Evolutionary conservation across 768 basidiomycete genomes (phyloP).

Genomic region (Suillus discolor): DNA sequence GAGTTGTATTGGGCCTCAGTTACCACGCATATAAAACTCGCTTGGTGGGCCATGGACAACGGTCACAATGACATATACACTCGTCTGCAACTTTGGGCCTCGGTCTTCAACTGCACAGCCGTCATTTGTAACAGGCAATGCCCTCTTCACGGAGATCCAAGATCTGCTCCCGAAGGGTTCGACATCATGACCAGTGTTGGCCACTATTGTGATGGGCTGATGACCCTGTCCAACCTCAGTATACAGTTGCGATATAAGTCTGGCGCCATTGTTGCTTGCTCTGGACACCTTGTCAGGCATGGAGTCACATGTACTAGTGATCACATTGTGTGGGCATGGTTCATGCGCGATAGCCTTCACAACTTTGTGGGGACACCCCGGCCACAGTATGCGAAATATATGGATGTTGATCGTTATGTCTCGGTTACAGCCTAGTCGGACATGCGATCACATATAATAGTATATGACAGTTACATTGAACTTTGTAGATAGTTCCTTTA

Average conservation of each 20-base stretch:
- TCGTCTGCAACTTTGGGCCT: neutral
- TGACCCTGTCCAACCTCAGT: too few species aligned
- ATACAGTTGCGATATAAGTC: too few species aligned
- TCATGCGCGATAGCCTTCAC: neutral
- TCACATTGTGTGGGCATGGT: neutral
- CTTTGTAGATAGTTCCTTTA: too few species aligned
- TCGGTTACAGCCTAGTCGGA: too few species aligned
- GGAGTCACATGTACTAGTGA: neutral
- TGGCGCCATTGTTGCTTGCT: neutral
- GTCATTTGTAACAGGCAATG: neutral
- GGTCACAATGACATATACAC: neutral
- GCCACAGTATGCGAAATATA: neutral
- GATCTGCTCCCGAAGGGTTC: too few species aligned
- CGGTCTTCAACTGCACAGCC: neutral
- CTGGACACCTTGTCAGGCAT: neutral
- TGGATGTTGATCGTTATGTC: too few species aligned
- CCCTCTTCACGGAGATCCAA: too few species aligned
- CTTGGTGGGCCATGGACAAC: neutral
- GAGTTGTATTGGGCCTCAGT: neutral
- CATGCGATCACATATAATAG: too few species aligned
- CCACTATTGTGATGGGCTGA: too few species aligned
- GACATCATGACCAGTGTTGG: too few species aligned
- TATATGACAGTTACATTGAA: too few species aligned
- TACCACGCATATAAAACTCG: neutral
- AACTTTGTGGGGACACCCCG: neutral